Evolutionary conservation across 108 stramenopile genomes (phyloP), one percentile per base, ranked within the genome.

Genomic region (Skeletonema tropicum): DNA sequence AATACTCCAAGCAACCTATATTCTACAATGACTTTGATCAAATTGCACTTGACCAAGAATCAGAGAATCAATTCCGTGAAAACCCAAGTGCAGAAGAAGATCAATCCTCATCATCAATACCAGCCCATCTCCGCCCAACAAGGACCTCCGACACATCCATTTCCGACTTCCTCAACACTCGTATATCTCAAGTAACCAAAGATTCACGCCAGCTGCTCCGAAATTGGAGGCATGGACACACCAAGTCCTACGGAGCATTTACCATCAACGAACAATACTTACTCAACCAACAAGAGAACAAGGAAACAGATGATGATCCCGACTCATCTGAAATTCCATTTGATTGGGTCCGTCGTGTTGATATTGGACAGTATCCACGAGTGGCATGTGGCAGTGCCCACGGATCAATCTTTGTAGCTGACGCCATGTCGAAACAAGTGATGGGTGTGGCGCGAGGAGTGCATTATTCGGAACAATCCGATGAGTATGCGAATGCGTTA

Each of bases 341-440:
- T 52, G 93, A 94, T 67, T 94, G 89, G 89, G 77, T 91, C 6
- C 79, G 93, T 60, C 82, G 93, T n/a, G 60, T 94, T 3, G 80
- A 77, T 57, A 71, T 94, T 25, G 88, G 87, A 1, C 39, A 52
- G 25, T 94, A 90, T 70, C 93, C 93, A 3, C 68, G 88, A 64
- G 90, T 79, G 0, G 93, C 79, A 2, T 87, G 86, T 66, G 93
- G 93, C 5, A 84, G 73, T 57, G 77, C 90, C 14, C n/a, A 68
- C 39, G 89, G 90, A 38, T 74, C 77, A 25, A 59, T 91, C 8
- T 89, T 79, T 57, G 66, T 90, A 3, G 86, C 80, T 10, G 77
- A 94, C 68, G 67, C 90, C 13, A 79, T 90, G 66, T 72, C 76
- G 10, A 84, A 83, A 5, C 66, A 85, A 17, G 46, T 86, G 57